Base-by-base conservation (phyloP, 2,329 filamentous ascomycete genomes). In the Fusarium paranaense region DNA sequence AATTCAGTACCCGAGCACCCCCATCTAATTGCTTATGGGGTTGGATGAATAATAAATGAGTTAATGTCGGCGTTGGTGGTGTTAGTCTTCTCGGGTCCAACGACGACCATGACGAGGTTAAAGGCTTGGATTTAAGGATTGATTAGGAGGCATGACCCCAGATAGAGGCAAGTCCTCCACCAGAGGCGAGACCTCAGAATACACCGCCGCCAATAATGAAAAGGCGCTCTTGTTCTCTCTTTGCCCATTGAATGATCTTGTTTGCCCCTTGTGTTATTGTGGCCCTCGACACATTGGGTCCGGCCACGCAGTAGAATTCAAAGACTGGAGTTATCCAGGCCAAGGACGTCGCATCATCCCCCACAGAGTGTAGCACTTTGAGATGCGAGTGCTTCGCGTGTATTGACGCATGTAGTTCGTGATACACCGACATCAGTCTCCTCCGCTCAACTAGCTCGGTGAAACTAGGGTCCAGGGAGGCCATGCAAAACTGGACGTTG, bases 161-260 rank as follows among this genome's bases (percentile, higher is more conserved):
- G 47, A 54, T 32, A 54, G 47, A 54, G 47, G 61, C 60, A 67
- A 69, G 66, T 42, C 69, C 62, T 82, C 72, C 20, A 66, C 58
- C 52, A 47, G 67, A 69, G 67, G 66, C 37, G 61, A 67, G 60
- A 42, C 54, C 54, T 82, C 73, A 92, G 78, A 93, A 93, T 76
- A 98, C 96, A 50, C 95, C 97, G n/a, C 97, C 97, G 1, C 97
- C 97, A 80, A 99, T 97, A 69, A 99, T 98, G 80, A 99, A 99
- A 7, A 98, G 86, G 66, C 97, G 88, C 83, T 98, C 95, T 83
- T 98, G 96, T 83, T 99, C 97, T 74, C 92, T 89, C 80, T 94
- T 92, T 2, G 96, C 93, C 95, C 96, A 99, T 80, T 97, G 94
- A 7, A 97, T 92, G 59, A 99, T 91, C 83, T 93, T 92, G 80